Evolutionary conservation across 345 rosid genomes (phyloP).

Genomic region (Gynandropsis gynandra): DNA sequence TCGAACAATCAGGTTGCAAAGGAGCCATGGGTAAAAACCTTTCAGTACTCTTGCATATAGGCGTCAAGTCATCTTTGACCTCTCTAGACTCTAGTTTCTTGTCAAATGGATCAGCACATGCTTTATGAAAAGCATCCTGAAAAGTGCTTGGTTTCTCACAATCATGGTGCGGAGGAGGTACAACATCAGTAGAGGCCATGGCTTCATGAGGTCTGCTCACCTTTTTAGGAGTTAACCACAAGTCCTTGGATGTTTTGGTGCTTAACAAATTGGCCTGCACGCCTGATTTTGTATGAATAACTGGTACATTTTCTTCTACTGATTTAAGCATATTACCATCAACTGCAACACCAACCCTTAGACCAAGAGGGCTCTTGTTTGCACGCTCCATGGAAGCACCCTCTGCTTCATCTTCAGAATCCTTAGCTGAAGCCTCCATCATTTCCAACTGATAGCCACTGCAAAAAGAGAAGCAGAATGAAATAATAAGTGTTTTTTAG

Average conservation of each 20-base stretch:
- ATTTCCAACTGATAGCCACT: constrained; percentile 79
- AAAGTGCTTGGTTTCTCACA: constrained; percentile 11
- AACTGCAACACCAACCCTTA: constrained; percentile 28
- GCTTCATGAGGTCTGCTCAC: constrained; percentile 22
- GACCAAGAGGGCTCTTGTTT: constrained; percentile 41
- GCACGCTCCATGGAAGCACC: constrained; percentile 31
- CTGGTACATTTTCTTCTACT: constrained; percentile 21
- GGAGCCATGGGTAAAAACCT: constrained; percentile 5
- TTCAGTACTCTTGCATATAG: constrained; percentile 24
- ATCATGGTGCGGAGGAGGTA: constrained; percentile 23
- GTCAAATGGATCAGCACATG: constrained; percentile 16
- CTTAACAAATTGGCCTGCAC: constrained; percentile 26
- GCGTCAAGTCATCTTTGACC: constrained; percentile 12
- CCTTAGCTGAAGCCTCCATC: constrained; percentile 83
- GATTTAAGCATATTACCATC: constrained; percentile 28
- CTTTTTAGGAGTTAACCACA: constrained; percentile 30
- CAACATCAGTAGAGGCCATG: constrained; percentile 21
- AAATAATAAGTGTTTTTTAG: background rate
- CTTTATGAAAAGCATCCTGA: constrained; percentile 17
- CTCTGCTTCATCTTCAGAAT: constrained; percentile 80
- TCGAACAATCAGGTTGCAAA: constrained; percentile 22
- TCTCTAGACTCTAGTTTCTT: constrained; percentile 28
- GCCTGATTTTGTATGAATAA: constrained; percentile 14
- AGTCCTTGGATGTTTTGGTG: constrained; percentile 24
- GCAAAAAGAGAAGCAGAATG: constrained; percentile 13